Conservation (phyloP, 371 early-diverging fungal genomes). For the Mortierella sp. region DNA sequence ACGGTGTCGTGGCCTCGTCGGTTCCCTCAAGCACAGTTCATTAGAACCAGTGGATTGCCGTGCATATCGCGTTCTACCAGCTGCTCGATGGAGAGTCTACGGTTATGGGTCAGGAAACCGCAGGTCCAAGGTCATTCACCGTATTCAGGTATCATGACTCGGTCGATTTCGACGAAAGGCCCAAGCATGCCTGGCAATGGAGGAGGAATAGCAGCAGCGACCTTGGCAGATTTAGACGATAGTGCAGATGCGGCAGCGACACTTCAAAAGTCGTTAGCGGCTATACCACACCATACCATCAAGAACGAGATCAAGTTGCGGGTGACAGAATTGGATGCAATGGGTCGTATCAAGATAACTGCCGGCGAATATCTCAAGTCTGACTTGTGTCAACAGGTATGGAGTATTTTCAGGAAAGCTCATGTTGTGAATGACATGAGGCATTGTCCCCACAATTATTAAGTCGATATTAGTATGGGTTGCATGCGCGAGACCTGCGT, state of each 20-base stretch:
- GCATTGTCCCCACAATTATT: no score
- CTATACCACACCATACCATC: conserved; percentile 18
- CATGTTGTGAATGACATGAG: no score
- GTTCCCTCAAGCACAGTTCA: background rate
- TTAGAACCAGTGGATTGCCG: no score
- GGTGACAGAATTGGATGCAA: conserved; percentile 71
- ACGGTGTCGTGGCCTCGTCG: background rate
- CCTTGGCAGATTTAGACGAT: conserved; percentile 8
- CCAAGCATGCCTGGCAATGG: background rate
- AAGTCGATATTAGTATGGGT: conserved; percentile 74
- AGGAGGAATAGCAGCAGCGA: conserved; percentile 5
- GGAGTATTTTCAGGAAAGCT: background rate
- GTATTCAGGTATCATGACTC: background rate
- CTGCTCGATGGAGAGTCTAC: background rate
- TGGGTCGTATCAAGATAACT: conserved; percentile 71
- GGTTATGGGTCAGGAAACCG: background rate
- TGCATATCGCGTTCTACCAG: background rate
- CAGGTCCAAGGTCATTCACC: background rate
- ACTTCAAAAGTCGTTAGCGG: conserved; percentile 24
- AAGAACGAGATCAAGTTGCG: conserved; percentile 46
- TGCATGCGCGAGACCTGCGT: conserved; percentile 78
- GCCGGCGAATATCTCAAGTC: conserved; percentile 81
- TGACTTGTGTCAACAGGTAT: conserved; percentile 69
- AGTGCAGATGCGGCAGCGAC: conserved; percentile 10
- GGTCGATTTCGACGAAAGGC: conserved; percentile 7